Conservation (phyloP, 805 yeast genomes). For the Wickerhamiella kazuoi region DNA sequence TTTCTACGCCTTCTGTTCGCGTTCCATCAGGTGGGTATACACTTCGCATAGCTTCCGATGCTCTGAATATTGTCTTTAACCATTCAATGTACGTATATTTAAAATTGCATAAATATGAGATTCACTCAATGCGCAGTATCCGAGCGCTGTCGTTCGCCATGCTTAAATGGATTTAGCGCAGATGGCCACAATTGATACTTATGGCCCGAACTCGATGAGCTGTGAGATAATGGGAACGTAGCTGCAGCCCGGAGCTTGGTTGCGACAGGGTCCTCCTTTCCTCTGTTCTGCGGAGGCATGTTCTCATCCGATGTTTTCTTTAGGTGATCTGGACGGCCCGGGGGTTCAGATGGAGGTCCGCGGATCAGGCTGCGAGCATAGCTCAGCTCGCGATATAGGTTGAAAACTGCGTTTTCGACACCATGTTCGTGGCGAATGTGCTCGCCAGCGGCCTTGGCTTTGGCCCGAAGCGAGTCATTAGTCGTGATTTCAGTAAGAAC, state of each 20-base stretch:
- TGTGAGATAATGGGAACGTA: no score
- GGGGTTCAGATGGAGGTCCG: neutral
- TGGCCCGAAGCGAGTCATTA: constrained; percentile 46
- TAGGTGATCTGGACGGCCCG: neutral
- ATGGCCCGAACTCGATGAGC: no score
- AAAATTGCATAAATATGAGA: neutral
- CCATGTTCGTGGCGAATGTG: constrained; percentile 63
- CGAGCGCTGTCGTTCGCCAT: neutral
- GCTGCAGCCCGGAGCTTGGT: no score
- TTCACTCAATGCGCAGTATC: neutral
- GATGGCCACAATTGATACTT: no score
- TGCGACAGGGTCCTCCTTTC: no score
- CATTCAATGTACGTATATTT: neutral
- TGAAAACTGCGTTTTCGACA: constrained; percentile 53
- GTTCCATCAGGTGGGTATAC: constrained; percentile 93
- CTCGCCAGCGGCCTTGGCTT: constrained; percentile 46
- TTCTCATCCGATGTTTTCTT: no score
- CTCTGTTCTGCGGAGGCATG: neutral
- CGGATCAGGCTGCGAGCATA: constrained; percentile 31
- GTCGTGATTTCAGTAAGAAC: constrained; percentile 56
- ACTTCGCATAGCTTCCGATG: constrained; percentile 65
- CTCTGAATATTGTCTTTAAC: no score
- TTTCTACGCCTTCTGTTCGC: constrained; percentile 68
- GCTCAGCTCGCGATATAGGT: constrained; percentile 62
- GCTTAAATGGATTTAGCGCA: neutral